Evolutionary conservation across 345 rosid genomes (phyloP), one percentile per base, ranked within the genome.

Genomic region (Melaleuca alternifolia): DNA sequence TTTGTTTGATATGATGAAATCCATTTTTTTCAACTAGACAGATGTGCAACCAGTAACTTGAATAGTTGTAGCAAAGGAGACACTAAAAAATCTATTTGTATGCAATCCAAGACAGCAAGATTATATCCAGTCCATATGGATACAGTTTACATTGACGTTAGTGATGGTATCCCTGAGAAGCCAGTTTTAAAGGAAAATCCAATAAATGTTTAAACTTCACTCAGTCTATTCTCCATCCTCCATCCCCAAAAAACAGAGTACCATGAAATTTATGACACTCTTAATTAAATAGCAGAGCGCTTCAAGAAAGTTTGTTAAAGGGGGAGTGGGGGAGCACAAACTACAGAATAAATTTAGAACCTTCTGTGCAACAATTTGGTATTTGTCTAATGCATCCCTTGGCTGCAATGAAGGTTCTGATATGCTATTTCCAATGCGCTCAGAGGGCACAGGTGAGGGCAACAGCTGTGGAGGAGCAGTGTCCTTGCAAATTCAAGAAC

Each of bases 311-410:
- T 16, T 65, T 21, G 21, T 37, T 44, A 33, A 8, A 15, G 76
- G 14, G 8, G 71, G 18, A 18, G 21, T 2, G 76, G 21, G 10
- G 5, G 16, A 1, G 79, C 48, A 88, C 23, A 83, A 65, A 89
- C 15, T 51, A 48, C n/a, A 12, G n/a, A 14, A 15, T 54, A 26
- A 62, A 56, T 52, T 57, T 46, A 57, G 79, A 87, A 96, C 99
- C 99, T 96, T 95, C 91, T 93, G 98, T 11, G 98, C 92, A 89
- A 94, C 91, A 88, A 95, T 91, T 90, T 95, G 95, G 87, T 92
- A 97, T 88, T 95, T 95, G 88, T 97, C 99, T 92, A 97, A 82
- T 88, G 98, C 99, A 86, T 97, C 99, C 91, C 98, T 93, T 53
- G 98, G 96, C 92, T 90, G 92, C 83, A 96, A 88, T 37, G 94